phyloP scores from a whole-genome alignment of 2,329 filamentous ascomycete species.

The Elsinoe australis region DNA sequence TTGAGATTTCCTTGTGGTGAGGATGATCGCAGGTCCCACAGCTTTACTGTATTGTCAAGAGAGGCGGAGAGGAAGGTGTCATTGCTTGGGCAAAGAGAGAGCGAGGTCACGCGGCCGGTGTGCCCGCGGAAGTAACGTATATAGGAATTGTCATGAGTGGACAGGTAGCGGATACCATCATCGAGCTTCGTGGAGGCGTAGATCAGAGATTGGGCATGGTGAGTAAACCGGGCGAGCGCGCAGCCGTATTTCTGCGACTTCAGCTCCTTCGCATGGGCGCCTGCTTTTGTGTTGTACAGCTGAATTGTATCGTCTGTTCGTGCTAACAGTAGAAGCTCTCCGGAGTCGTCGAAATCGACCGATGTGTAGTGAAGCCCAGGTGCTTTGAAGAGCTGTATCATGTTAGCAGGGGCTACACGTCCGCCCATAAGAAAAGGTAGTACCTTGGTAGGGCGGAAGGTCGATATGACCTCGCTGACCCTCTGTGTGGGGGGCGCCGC shows the following conservation, averaged over 20 bases:
- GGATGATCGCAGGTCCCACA: conserved; percentile 82
- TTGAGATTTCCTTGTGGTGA: conserved; percentile 74
- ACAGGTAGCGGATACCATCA: conserved; percentile 78
- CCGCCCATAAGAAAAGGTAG: conserved; percentile 21
- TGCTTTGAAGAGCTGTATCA: conserved; percentile 39
- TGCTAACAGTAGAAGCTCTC: conserved; percentile 83
- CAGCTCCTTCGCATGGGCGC: conserved; percentile 78
- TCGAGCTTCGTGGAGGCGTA: conserved; percentile 96
- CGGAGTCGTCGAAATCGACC: conserved; percentile 92
- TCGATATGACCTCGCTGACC: conserved; percentile 68
- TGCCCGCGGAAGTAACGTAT: conserved; percentile 95
- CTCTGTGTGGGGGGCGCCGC: conserved; percentile 41
- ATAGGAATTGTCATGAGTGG: conserved; percentile 90
- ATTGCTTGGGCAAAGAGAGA: conserved; percentile 74
- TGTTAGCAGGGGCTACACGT: not conserved
- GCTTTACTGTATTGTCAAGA: conserved; percentile 78
- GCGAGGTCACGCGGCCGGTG: conserved; percentile 70
- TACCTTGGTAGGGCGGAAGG: conserved; percentile 75
- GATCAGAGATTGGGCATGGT: conserved; percentile 81
- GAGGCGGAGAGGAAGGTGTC: conserved; percentile 91
- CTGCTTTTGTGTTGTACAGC: conserved; percentile 88
- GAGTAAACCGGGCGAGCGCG: conserved; percentile 88
- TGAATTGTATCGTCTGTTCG: conserved; percentile 93
- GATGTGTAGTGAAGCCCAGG: conserved; percentile 59
- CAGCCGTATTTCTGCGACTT: conserved; percentile 96